phyloP scores from a whole-genome alignment of 208 protist genomes.

The Acanthamoeba lenticulata region DNA sequence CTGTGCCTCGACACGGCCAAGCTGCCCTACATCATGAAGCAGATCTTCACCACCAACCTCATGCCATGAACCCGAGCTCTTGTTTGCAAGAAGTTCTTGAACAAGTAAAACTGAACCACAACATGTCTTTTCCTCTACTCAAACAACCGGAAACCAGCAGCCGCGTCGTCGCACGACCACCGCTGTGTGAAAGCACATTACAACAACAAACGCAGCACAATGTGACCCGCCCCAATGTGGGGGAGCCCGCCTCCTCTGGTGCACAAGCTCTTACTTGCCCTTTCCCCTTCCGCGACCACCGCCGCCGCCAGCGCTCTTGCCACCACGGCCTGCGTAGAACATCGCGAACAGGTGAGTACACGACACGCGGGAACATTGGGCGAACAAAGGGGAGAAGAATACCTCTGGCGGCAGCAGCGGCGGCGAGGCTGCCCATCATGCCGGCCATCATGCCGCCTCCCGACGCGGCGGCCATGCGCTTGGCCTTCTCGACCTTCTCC shows the following conservation, averaged over 20 bases:
- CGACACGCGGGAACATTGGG: not conserved
- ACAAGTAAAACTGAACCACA: no score
- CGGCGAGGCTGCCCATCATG: not conserved
- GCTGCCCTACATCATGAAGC: constrained; percentile 90
- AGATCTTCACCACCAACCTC: constrained; percentile 84
- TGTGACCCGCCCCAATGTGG: no score
- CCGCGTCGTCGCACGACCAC: no score
- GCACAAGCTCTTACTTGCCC: no score
- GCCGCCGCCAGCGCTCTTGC: not conserved
- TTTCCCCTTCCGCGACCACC: no score
- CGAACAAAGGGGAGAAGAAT: not conserved
- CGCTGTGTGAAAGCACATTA: no score
- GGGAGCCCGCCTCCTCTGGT: no score
- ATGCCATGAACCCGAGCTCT: not conserved
- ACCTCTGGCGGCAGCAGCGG: not conserved
- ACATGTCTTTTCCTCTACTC: no score
- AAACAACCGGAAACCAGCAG: no score
- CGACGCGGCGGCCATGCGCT: not conserved
- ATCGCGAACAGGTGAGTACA: no score
- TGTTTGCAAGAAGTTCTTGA: not conserved
- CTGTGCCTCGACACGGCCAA: constrained; percentile 91
- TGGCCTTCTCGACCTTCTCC: not conserved
- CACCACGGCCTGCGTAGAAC: not conserved
- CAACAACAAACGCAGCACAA: no score
- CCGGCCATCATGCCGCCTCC: not conserved